Evolutionary conservation across 371 early-diverging fungal genomes (phyloP).

Genomic region (Blyttiomyces sp.): DNA sequence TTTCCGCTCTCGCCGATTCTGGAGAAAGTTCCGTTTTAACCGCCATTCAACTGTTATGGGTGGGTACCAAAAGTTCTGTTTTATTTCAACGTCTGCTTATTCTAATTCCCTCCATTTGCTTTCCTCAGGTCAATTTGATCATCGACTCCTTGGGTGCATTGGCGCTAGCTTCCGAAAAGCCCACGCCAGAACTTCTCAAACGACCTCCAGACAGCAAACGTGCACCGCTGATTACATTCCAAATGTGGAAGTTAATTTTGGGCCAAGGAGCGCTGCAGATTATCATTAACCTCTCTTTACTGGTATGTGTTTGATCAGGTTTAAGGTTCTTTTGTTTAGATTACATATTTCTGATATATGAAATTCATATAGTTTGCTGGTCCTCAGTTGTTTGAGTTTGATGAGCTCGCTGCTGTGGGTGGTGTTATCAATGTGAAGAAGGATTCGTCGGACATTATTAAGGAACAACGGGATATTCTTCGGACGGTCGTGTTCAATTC

Average conservation of each 20-base stretch:
- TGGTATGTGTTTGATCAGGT: no score
- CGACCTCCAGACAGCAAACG: constrained; percentile 67
- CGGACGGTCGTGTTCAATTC: constrained; percentile 73
- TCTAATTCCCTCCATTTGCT: no score
- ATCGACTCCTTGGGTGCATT: constrained; percentile 85
- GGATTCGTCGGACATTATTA: no score
- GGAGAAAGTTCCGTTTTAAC: constrained; percentile 33
- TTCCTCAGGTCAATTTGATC: constrained; percentile 64
- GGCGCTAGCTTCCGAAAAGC: constrained; percentile 80
- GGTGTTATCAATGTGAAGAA: no score
- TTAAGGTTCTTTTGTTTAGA: no score
- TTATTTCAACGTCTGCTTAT: neutral
- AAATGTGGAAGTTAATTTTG: constrained; percentile 88
- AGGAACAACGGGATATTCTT: neutral
- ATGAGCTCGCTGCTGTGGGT: constrained; percentile 10
- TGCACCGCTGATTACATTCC: constrained; percentile 75
- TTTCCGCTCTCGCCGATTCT: constrained; percentile 29
- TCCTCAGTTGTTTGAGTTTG: constrained; percentile 8
- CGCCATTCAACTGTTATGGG: constrained; percentile 64
- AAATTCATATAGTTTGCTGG: constrained; percentile 11
- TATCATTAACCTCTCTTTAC: constrained; percentile 8
- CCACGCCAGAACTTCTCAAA: constrained; percentile 66
- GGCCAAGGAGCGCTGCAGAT: constrained; percentile 81
- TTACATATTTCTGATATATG: no score
- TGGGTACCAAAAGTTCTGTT: neutral